phyloP scores from a whole-genome alignment of 1,284 basidiomycete species.

The Earliella scabrosa region DNA sequence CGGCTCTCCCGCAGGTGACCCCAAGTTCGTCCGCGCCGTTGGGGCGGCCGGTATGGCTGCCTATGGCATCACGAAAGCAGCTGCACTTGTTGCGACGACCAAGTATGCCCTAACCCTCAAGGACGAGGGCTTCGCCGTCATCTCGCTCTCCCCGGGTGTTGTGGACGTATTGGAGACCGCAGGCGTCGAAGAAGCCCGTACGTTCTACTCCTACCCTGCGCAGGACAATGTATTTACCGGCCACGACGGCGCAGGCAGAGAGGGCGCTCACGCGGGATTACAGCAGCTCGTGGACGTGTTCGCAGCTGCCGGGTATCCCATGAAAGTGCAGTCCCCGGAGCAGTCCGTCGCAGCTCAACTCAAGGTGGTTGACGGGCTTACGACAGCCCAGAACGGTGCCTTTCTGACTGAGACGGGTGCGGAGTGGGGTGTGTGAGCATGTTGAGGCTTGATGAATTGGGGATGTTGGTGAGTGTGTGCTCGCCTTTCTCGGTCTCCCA shows the following conservation, averaged over 20 bases:
- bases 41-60: slow-evolving; percentile 5
- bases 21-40: slow-evolving; percentile 18
- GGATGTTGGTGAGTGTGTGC: too few species aligned
- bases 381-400: slow-evolving; percentile 26
- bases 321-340: slow-evolving; percentile 33
- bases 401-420: neutral
- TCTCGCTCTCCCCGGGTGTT: slow-evolving; percentile 40
- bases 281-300: neutral
- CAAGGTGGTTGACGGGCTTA: slow-evolving; percentile 30
- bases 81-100: slow-evolving; percentile 37
- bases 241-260: neutral
- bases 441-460: too few species aligned
- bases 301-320: neutral
- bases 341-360: slow-evolving; percentile 35
- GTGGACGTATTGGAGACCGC: slow-evolving; percentile 32
- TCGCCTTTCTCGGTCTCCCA: too few species aligned
- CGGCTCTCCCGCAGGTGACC: slow-evolving; percentile 35
- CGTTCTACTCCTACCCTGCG: neutral
- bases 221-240: neutral
- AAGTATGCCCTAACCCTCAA: slow-evolving; percentile 37
- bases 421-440: neutral
- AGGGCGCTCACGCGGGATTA: neutral
- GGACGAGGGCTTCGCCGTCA: slow-evolving; percentile 40
- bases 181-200: slow-evolving; percentile 12
- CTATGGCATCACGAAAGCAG: slow-evolving; percentile 38